Evolutionary conservation across 768 basidiomycete species (phyloP), one percentile per base, ranked within the genome.

Genomic region (Udeniomyces megalosporus): DNA sequence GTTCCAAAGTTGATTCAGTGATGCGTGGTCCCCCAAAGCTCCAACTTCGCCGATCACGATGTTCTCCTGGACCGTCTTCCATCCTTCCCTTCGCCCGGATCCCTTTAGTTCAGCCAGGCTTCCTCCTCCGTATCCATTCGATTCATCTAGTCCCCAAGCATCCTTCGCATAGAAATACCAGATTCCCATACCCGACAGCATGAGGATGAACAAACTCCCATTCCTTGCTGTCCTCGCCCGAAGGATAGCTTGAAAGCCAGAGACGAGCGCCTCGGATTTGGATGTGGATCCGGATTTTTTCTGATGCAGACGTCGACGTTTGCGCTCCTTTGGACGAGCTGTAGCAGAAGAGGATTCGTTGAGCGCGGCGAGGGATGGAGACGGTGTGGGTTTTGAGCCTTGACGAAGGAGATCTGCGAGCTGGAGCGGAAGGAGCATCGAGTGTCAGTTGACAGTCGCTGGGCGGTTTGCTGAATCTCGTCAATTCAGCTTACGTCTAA

Each of bases 391-490:
- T 58, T 63, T 68, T 8, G 82, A 74, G 66, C 84, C 82, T 70
- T 88, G 88, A 8, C 81, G 80, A 24, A 95, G 76, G 11, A 97
- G 78, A 71, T 99, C 88, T 61, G 87, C 85, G 48, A 93, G 78
- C 85, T 91, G 56, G n/a, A 67, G 45, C 57, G 50, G 49, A 49
- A 6, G 29, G 3, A 22, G 24, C 1, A 0, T 24, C 7, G 28
- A 42, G 1, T 7, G 45, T 54, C 31, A 57, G 53, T n/a, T n/a
- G n/a, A n/a, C n/a, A n/a, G n/a, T n/a, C n/a, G n/a, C n/a, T n/a
- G n/a, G n/a, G n/a, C n/a, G n/a, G n/a, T n/a, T n/a, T n/a, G n/a
- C n/a, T n/a, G n/a, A n/a, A n/a, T n/a, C n/a, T n/a, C n/a, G n/a
- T n/a, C n/a, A n/a, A n/a, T n/a, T n/a, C 20, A 48, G n/a, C 78